These are phyloP conservation scores for Fusarium anguioides DNA, from an alignment of 2,329 filamentous ascomycete species.

Conservation along the genomic window DNA sequence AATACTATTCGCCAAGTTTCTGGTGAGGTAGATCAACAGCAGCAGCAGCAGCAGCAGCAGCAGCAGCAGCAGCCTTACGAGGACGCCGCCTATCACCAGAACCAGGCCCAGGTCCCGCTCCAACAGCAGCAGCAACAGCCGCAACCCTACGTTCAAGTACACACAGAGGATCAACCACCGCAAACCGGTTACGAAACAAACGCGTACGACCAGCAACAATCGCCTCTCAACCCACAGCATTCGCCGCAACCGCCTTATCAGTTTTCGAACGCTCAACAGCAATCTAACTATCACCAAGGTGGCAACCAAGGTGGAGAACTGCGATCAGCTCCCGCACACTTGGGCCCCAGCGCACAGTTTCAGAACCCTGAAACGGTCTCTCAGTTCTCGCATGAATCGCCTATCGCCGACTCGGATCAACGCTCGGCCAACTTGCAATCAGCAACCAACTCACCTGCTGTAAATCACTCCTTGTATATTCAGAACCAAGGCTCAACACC, in stretches of 20 bases:
- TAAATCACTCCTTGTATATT: constrained; percentile 53
- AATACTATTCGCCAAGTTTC: constrained; percentile 62
- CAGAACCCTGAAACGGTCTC: constrained; percentile 70
- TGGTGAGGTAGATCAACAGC: constrained; percentile 57
- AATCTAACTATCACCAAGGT: constrained; percentile 42
- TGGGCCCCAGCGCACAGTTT: constrained; percentile 47
- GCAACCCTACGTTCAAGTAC: constrained; percentile 38
- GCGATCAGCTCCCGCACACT: constrained; percentile 51
- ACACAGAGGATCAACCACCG: constrained; percentile 47
- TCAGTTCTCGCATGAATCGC: constrained; percentile 71
- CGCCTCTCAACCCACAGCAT: constrained; percentile 38
- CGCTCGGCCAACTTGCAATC: constrained; percentile 56
- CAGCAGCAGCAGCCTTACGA: constrained; percentile 50
- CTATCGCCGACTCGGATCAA: constrained; percentile 61
- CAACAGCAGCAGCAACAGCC: constrained; percentile 36
- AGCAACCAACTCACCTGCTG: constrained; percentile 56
- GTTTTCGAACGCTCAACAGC: constrained; percentile 51
- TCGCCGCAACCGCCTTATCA: constrained; percentile 38
- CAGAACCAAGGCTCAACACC: constrained; percentile 51
- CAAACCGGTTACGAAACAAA: constrained; percentile 50
- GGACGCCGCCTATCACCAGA: constrained; percentile 53
- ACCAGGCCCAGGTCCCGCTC: constrained; percentile 51
- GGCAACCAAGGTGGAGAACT: constrained; percentile 50
- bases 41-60: too few species aligned
- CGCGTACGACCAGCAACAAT: constrained; percentile 53